A percentile compares a stretch with the other conserved stretches of the same genome.
These are phyloP conservation scores for Aspergillus oerlinghausenensis DNA, from an alignment of 2,329 filamentous ascomycete genomes.

Conservation along the genomic window DNA sequence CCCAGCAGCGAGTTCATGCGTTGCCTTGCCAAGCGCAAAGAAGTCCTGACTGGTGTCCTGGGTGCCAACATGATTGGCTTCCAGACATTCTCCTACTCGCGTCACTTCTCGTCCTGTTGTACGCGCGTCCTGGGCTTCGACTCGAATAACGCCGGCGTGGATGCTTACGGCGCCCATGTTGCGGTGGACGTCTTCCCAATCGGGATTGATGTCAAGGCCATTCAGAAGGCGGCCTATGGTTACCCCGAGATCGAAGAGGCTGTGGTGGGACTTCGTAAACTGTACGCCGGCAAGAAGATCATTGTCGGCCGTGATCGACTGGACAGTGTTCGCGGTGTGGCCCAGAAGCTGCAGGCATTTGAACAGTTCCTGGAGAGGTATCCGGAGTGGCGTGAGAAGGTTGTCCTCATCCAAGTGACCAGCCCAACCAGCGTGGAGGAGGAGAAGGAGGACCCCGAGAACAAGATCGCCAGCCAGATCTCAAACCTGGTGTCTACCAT, in stretches of 20 bases:
- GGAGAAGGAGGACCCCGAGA: slow-evolving; percentile 69
- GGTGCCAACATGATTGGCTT: slow-evolving; percentile 92
- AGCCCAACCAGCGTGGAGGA: slow-evolving; percentile 78
- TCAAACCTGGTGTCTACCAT: slow-evolving; percentile 87
- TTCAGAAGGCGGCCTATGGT: slow-evolving; percentile 70
- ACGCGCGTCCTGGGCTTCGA: slow-evolving; percentile 87
- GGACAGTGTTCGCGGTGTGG: slow-evolving; percentile 85
- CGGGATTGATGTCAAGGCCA: slow-evolving; percentile 81
- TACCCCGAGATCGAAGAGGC: slow-evolving; percentile 66
- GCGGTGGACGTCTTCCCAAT: slow-evolving; percentile 93
- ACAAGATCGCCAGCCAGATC: slow-evolving; percentile 80
- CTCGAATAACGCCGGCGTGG: slow-evolving; percentile 77
- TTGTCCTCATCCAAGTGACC: slow-evolving; percentile 91
- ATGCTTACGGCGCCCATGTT: slow-evolving; percentile 82
- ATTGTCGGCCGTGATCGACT: slow-evolving; percentile 93
- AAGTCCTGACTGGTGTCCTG: slow-evolving; percentile 82
- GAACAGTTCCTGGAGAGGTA: slow-evolving; percentile 86
- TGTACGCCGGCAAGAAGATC: slow-evolving; percentile 87
- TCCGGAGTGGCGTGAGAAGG: slow-evolving; percentile 86
- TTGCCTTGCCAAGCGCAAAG: slow-evolving; percentile 81
- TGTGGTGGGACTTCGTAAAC: slow-evolving; percentile 63
- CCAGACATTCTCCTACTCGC: slow-evolving; percentile 91
- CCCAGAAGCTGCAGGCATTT: slow-evolving; percentile 94
- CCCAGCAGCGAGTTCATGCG: slow-evolving; percentile 94
- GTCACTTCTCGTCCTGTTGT: slow-evolving; percentile 92